phyloP scores from a whole-genome alignment of 768 basidiomycete species.

The Hydnomerulius pinastri region DNA sequence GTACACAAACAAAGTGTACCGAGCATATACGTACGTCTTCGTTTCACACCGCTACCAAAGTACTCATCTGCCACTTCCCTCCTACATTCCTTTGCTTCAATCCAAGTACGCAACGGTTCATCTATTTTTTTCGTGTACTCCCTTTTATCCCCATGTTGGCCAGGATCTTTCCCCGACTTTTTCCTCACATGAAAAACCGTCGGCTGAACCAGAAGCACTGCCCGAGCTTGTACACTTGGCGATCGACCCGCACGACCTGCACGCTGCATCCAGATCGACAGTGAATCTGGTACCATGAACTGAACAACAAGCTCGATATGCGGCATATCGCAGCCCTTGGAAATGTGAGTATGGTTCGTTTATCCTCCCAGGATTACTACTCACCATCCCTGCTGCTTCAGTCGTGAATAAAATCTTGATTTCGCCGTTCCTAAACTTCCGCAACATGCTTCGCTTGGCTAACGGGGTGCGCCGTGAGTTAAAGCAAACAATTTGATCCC shows the following conservation, averaged over 20 bases:
- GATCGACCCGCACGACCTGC: slow-evolving; percentile 31
- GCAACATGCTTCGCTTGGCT: slow-evolving; percentile 15
- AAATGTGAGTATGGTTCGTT: background rate
- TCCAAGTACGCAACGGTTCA: slow-evolving; percentile 27
- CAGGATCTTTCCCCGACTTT: slow-evolving; percentile 7
- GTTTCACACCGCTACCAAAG: background rate
- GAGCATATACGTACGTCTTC: slow-evolving; percentile 1
- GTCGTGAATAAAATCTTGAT: slow-evolving; percentile 32
- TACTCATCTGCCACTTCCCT: slow-evolving; percentile 2
- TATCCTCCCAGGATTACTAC: background rate
- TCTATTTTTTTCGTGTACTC: slow-evolving; percentile 36
- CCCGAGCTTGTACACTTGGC: slow-evolving; percentile 22
- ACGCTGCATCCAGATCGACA: slow-evolving; percentile 36
- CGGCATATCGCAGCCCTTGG: slow-evolving; percentile 35
- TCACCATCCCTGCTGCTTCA: slow-evolving; percentile 41
- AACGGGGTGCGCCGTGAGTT: background rate
- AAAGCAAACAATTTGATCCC: background rate
- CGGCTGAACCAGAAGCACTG: slow-evolving; percentile 29
- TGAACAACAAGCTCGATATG: slow-evolving; percentile 39
- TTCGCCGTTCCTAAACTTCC: slow-evolving; percentile 23
- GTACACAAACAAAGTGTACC: background rate
- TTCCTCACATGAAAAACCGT: slow-evolving; percentile 29
- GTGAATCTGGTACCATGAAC: slow-evolving; percentile 32
- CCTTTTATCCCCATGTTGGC: background rate
- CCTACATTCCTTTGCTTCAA: slow-evolving; percentile 27